Conservation (phyloP, 2,329 filamentous ascomycete species). For the Penicillium sclerotigenum region DNA sequence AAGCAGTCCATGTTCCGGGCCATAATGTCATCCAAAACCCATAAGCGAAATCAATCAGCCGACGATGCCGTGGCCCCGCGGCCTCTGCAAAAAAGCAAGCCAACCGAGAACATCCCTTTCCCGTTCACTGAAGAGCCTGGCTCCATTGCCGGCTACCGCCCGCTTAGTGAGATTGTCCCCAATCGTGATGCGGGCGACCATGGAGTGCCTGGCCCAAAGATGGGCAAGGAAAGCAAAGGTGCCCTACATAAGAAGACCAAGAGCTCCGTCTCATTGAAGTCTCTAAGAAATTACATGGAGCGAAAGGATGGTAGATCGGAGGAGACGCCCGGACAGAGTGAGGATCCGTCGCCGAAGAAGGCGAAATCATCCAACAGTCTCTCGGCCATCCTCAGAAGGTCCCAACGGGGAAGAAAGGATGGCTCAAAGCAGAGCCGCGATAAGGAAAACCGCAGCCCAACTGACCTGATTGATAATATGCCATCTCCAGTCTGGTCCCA, state of each 20-base stretch:
- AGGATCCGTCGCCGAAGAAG: slow-evolving; percentile 59
- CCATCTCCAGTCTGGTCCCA: slow-evolving; percentile 78
- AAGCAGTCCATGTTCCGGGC: slow-evolving; percentile 52
- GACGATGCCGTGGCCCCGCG: slow-evolving; percentile 28
- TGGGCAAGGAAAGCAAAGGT: slow-evolving; percentile 35
- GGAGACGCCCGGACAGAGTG: slow-evolving; percentile 33
- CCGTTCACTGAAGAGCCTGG: slow-evolving; percentile 52
- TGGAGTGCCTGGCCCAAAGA: slow-evolving; percentile 33
- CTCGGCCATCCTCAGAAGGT: slow-evolving; percentile 70
- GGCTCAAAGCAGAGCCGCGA: slow-evolving; percentile 57
- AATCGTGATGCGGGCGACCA: slow-evolving; percentile 35
- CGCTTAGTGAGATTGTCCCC: slow-evolving; percentile 39
- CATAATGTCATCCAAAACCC: slow-evolving; percentile 51
- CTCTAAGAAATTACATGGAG: slow-evolving; percentile 47
- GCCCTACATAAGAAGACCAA: slow-evolving; percentile 53
- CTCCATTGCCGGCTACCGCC: slow-evolving; percentile 32
- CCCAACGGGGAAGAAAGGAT: slow-evolving; percentile 64
- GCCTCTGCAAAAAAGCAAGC: slow-evolving; percentile 41
- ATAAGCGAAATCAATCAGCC: slow-evolving; percentile 48
- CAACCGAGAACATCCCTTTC: slow-evolving; percentile 37
- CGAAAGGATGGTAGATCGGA: slow-evolving; percentile 41
- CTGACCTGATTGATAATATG: slow-evolving; percentile 43
- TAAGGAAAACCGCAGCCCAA: slow-evolving; percentile 77
- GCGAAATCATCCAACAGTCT: slow-evolving; percentile 81
- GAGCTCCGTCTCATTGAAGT: slow-evolving; percentile 53